Evolutionary conservation across 2,329 filamentous ascomycete species (phyloP), one percentile per base, ranked within the genome.

Genomic region (Trichoderma brevicompactum): DNA sequence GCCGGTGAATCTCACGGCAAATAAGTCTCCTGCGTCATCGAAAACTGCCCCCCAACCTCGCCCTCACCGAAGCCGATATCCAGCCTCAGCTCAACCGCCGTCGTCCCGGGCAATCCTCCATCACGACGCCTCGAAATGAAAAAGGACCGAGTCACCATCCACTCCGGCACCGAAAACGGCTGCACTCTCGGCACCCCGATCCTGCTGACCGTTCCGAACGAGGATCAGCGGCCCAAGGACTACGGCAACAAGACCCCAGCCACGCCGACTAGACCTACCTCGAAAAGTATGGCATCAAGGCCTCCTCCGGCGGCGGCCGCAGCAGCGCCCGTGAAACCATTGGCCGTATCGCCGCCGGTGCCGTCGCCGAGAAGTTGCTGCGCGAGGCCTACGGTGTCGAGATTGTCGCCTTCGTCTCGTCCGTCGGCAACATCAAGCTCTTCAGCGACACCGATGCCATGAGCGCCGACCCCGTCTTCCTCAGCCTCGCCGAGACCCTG

Each of bases 191-290:
- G 95, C 60, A 96, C 94, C 3, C 95, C 94, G 1, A 96, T 98
- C 75, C 91, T 86, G 67, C 87, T 98, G 80, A 81, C 91, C 66
- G 94, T 98, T 49, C 84, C 89, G 78, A 98, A 98, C 78, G 89
- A 98, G 82, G 94, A 98, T 77, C 92, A 97, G 76, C 84, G 94
- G 68, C 94, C 94, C 43, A 89, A 92, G 76, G 95, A 99, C 82
- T 98, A 98, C 79, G 91, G 91, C 65, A 87, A 88, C 79, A 86
- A 87, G 75, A 97, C 94, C 94, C 41, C 92, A 89, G 23, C 76
- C 95, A 98, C 79, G 94, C 95, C 67, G 94, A 98, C 80, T 97
- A 91, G 87, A 98, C 95, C 67, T 98, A 98, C 80, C 84, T 97
- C 67, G 92, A 97, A 78, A 98, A 98, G 81, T 99, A 99, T 78